Base-by-base conservation (phyloP, 2,329 filamentous ascomycete species). In the Aspergillus neoniger region DNA sequence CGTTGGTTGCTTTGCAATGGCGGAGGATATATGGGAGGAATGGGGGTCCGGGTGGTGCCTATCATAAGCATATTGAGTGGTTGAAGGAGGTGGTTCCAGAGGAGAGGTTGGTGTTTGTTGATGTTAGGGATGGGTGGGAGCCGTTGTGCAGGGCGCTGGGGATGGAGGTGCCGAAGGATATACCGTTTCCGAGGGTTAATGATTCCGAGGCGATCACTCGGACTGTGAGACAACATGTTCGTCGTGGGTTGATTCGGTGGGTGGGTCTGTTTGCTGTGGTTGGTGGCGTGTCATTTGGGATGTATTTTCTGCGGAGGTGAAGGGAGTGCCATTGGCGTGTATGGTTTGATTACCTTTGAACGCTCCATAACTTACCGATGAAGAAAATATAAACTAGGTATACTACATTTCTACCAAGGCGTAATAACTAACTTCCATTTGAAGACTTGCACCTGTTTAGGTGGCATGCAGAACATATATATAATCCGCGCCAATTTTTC, bases 91-190 rank as follows among this genome's bases (percentile, higher is more conserved):
- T 68, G 19, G 69, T 72, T 1, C 69, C 74, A 2, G 69, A 70
- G 49, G 69, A 75, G 49, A 70, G 67, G 10, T 54, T 77, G 65
- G 67, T 77, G 41, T 74, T 78, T 64, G 76, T 73, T 55, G 69
- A 74, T 59, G 70, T 76, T 0, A 67, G 74, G 53, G 77, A 82
- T 52, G 80, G 79, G 0, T 83, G 81, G 81, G 74, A 66, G 36
- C 77, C 80, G 4, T 67, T 84, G 32, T 83, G 81, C 61, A 64
- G 71, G 60, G 80, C 81, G 44, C 59, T 81, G 36, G 76, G 70
- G 0, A 76, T 74, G 39, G 71, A 76, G 10, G 67, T 76, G 0
- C 80, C 79, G 1, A 17, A 19, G 12, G 67, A 71, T 38, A 55
- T 67, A 23, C 68, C 72, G 0, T 81, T 80, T 62, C 79, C 79